phyloP scores from a whole-genome alignment of 139 green algal genomes.

The Bryopsis sp. region DNA sequence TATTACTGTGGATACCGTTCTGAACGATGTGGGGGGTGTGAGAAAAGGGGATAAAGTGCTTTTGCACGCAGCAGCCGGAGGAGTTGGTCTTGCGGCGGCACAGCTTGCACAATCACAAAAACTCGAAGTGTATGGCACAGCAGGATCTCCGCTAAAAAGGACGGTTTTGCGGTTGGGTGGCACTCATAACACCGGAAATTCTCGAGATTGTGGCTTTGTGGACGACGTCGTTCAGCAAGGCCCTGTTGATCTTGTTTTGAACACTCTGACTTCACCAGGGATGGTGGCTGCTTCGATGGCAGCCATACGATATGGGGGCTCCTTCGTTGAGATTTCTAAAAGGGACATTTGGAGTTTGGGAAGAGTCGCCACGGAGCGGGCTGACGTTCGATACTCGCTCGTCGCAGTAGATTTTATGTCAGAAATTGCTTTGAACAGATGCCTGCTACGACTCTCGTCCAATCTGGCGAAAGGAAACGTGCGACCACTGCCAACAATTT shows the following conservation, averaged over 20 bases:
- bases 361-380: conserved; percentile 57
- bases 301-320: conserved; percentile 37
- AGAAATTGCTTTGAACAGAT: conserved; percentile 33
- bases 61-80: conserved; percentile 66
- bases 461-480: conserved; percentile 29
- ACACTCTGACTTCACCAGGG: conserved; percentile 75
- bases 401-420: conserved; percentile 84
- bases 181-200: conserved; percentile 19
- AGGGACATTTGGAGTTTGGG: conserved; percentile 63
- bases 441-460: conserved; percentile 23
- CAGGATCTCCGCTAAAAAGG: conserved; percentile 33
- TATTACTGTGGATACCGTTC: conserved; percentile 44
- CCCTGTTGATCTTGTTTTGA: conserved; percentile 47
- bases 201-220: conserved; percentile 12
- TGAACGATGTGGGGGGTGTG: conserved; percentile 26
- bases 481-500: conserved; percentile 32
- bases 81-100: conserved; percentile 59
- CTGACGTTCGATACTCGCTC: conserved; percentile 62
- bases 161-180: conserved; percentile 19
- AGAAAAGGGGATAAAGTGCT: conserved; percentile 38
- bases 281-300: conserved; percentile 65
- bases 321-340: conserved; percentile 82
- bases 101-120: conserved; percentile 23
- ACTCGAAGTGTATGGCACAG: conserved; percentile 25
- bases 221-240: not conserved